Conservation (phyloP, 257 asterid genomes). For the Cruciata laevipes region DNA sequence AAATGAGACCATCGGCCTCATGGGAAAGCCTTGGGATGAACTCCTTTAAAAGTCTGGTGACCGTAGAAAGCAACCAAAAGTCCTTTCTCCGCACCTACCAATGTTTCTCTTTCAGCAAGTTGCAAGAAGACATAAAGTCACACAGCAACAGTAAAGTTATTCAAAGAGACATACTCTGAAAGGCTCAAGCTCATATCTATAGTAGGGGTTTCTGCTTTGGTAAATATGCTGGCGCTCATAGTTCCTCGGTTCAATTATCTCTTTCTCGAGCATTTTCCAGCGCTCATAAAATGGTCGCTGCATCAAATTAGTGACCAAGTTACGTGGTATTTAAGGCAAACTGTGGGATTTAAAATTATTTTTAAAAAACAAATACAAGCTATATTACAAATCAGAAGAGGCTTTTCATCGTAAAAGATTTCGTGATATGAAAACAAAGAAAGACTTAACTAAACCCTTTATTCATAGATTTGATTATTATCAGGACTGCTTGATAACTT, state of each 20-base stretch:
- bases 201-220: slow-evolving; percentile 60
- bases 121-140: slow-evolving; percentile 8
- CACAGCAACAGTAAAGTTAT: neutral
- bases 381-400: neutral
- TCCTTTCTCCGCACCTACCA: slow-evolving; percentile 93
- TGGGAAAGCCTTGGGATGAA: slow-evolving; percentile 94
- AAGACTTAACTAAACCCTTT: no score
- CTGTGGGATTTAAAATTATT: neutral
- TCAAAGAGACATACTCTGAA: slow-evolving; percentile 58
- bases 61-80: slow-evolving; percentile 95
- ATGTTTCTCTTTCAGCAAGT: slow-evolving; percentile 23
- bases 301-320: slow-evolving; percentile 11
- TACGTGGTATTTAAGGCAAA: slow-evolving; percentile 1
- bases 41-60: slow-evolving; percentile 69
- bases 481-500: no score
- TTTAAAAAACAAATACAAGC: neutral
- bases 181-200: slow-evolving; percentile 90
- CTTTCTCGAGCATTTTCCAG: slow-evolving; percentile 94
- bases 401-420: neutral
- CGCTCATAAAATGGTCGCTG: slow-evolving; percentile 95
- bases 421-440: neutral
- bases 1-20: slow-evolving; percentile 94
- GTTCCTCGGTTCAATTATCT: slow-evolving; percentile 86
- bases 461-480: no score
- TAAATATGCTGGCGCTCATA: slow-evolving; percentile 51